These are phyloP conservation scores for Phytophthora sansomeana DNA, from an alignment of 352 stramenopile species.

Conservation along the genomic window DNA sequence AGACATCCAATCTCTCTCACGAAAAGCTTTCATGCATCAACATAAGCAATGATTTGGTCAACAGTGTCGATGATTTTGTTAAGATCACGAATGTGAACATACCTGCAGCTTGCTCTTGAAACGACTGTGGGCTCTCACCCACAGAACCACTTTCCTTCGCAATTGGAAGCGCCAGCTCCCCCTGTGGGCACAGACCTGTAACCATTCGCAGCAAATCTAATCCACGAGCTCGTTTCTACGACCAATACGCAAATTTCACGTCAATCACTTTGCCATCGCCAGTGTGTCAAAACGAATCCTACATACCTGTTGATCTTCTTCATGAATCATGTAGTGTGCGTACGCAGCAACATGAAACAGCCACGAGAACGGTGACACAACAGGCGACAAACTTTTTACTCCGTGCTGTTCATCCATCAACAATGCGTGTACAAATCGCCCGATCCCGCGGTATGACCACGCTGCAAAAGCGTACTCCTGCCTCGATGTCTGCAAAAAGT, in stretches of 20 bases:
- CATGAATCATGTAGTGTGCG: conserved; percentile 51
- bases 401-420: conserved; percentile 28
- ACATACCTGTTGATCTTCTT: conserved; percentile 41
- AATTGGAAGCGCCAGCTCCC: conserved; percentile 22
- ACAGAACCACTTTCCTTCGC: neutral
- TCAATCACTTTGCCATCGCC: no score
- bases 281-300: no score
- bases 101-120: conserved; percentile 28
- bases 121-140: conserved; percentile 16
- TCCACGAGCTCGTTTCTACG: conserved; percentile 42
- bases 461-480: conserved; percentile 69
- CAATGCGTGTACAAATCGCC: conserved; percentile 43
- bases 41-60: neutral
- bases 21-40: conserved; percentile 40
- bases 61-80: neutral
- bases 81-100: conserved; percentile 3
- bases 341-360: conserved; percentile 55
- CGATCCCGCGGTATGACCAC: conserved; percentile 64
- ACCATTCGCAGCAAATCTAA: conserved; percentile 39
- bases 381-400: conserved; percentile 12
- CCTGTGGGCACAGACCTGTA: conserved; percentile 22
- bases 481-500: conserved; percentile 56
- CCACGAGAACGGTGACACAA: conserved; percentile 53
- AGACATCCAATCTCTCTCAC: conserved; percentile 58
- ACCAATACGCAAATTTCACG: neutral